Evolutionary conservation across 148 eudicot genomes (phyloP).

Genomic region (Fallopia convolvulus): DNA sequence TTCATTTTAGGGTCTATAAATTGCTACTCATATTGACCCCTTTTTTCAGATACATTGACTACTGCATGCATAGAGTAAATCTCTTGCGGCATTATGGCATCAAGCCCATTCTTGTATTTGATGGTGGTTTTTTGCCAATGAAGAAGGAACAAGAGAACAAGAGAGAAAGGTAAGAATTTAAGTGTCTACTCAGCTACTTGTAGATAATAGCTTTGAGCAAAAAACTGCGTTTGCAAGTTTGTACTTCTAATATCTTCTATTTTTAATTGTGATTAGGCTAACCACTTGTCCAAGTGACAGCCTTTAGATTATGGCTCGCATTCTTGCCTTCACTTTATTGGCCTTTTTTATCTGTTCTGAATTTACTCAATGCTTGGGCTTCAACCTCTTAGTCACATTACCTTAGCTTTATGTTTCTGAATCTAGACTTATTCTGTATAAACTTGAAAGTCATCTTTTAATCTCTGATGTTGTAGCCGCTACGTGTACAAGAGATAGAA

Average conservation of each 20-base stretch:
- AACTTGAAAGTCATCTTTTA: background rate
- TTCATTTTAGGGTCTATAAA: background rate
- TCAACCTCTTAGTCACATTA: background rate
- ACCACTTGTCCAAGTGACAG: background rate
- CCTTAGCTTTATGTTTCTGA: background rate
- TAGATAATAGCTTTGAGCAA: background rate
- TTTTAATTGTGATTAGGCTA: background rate
- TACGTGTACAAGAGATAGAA: background rate
- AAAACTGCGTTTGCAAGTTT: background rate
- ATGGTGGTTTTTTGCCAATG: constrained; percentile 93
- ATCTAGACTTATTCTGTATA: background rate
- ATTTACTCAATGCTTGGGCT: background rate
- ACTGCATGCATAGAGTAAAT: constrained; percentile 97
- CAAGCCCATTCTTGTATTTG: constrained; percentile 84
- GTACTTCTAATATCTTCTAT: background rate
- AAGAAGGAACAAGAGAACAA: constrained; percentile 89
- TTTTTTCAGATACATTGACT: constrained; percentile 68
- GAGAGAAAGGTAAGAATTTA: constrained; percentile 57
- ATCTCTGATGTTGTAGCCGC: background rate
- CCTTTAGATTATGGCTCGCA: background rate
- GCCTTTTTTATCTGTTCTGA: background rate
- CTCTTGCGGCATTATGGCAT: constrained; percentile 88
- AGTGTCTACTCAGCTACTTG: background rate
- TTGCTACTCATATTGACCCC: constrained; percentile 3
- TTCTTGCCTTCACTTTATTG: background rate